Evolutionary conservation across 257 asterid genomes (phyloP), one percentile per base, ranked within the genome.

Genomic region (Verbena officinalis): DNA sequence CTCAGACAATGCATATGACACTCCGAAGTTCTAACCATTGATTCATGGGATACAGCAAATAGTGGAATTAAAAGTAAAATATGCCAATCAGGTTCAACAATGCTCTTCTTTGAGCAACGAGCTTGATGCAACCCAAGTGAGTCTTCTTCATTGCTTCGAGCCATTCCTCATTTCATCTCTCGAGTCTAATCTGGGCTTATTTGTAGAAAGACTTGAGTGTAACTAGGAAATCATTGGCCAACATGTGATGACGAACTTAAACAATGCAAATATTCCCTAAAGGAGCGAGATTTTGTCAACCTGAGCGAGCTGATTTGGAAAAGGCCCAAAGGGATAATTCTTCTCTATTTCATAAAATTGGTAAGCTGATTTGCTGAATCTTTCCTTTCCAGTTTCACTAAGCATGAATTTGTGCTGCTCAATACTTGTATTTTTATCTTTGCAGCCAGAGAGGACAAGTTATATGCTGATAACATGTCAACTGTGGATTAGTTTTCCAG

Each of bases 81-180:
- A 79, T 56, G 70, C 80, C 50, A 72, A 53, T 67, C 87, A 80
- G 75, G 87, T 85, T 73, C 83, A 67, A 61, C 82, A 81, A 38
- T 87, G 92, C 77, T 75, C 75, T 62, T 77, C 79, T 52, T 78
- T 90, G 82, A 78, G 79, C 74, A 69, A 40, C 70, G 87, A 75
- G 64, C 90, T 90, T 27, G 81, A 84, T 71, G 80, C 83, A 21
- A 73, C 90, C 21, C 82, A 87, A 81, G 97, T 87, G 75, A 65
- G 79, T 65, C n/a, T n/a, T n/a, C 33, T 34, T 45, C 49, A 61
- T 53, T 27, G 27, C 42, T 24, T 55, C 13, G 44, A 22, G 16
- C 21, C 19, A 49, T 58, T 22, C 33, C n/a, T 16, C 34, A n/a
- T 17, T 3, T 56, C 20, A 9, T 21, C 27, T 62, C 23, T 38